Percentiles rank a stretch among this genome's conserved stretches.
Conservation (phyloP, 371 early-diverging fungal genomes). For the Mucor piriformis region DNA sequence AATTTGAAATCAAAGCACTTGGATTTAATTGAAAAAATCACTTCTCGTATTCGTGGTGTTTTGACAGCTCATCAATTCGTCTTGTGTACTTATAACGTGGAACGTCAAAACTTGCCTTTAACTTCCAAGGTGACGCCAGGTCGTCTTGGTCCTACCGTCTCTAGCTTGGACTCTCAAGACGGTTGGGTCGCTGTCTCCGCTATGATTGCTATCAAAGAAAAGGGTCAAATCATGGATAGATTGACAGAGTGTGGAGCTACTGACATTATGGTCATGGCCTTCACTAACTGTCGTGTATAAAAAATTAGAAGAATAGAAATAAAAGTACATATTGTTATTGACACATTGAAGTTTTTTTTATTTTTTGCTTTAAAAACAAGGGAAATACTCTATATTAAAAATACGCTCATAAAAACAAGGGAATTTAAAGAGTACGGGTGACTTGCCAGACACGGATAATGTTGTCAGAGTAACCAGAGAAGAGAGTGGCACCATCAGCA, state of each 20-base stretch:
- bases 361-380: too few species aligned
- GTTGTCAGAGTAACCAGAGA: slow-evolving; percentile 98
- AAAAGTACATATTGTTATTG: neutral
- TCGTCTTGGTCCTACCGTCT: slow-evolving; percentile 89
- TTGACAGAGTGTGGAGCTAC: slow-evolving; percentile 89
- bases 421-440: slow-evolving; percentile 55
- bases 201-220: slow-evolving; percentile 81
- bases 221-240: slow-evolving; percentile 88
- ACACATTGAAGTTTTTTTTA: neutral
- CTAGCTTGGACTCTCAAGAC: slow-evolving; percentile 78
- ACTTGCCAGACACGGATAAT: slow-evolving; percentile 94
- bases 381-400: too few species aligned
- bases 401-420: too few species aligned
- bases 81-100: slow-evolving; percentile 88
- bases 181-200: slow-evolving; percentile 89
- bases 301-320: neutral
- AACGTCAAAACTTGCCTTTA: slow-evolving; percentile 58
- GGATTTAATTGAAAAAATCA: slow-evolving; percentile 73
- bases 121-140: slow-evolving; percentile 88
- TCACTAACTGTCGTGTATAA: slow-evolving; percentile 80
- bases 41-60: slow-evolving; percentile 88
- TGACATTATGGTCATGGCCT: slow-evolving; percentile 87
- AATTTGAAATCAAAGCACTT: slow-evolving; percentile 64
- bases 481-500: slow-evolving; percentile 96
- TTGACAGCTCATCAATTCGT: slow-evolving; percentile 88